Conservation (phyloP, 148 eudicot species). For the Fallopia convolvulus region DNA sequence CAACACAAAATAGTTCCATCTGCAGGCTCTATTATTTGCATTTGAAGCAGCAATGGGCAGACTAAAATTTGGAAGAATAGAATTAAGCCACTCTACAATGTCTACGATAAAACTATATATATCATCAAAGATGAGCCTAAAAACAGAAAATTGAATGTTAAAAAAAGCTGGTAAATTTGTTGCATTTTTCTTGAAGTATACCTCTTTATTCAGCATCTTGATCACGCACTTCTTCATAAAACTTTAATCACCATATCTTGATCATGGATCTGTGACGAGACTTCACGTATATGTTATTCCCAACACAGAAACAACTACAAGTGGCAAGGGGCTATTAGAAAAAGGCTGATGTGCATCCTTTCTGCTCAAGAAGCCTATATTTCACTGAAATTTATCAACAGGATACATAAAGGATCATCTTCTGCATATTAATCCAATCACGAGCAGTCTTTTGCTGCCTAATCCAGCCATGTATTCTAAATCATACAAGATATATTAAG, state of each 20-base stretch:
- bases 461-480: neutral
- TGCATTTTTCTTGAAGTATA: neutral
- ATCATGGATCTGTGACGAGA: neutral
- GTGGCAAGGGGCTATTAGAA: slow-evolving; percentile 3
- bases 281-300: neutral
- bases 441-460: neutral
- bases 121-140: neutral
- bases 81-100: slow-evolving; percentile 65
- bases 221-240: neutral
- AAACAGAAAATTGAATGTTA: neutral
- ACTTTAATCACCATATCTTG: slow-evolving; percentile 1
- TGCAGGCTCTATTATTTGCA: slow-evolving; percentile 46
- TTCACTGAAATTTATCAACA: neutral
- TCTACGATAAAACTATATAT: slow-evolving; percentile 17
- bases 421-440: neutral
- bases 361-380: neutral
- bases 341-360: slow-evolving; percentile 1
- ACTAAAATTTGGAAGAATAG: slow-evolving; percentile 44
- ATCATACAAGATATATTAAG: neutral
- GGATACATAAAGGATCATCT: neutral
- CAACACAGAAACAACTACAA: neutral
- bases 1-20: slow-evolving; percentile 71
- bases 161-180: neutral
- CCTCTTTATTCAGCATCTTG: slow-evolving; percentile 1
- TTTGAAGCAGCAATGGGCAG: slow-evolving; percentile 65